A percentile compares a stretch with the other conserved stretches of the same genome.
Evolutionary conservation across 805 yeast genomes (phyloP).

Genomic region (Candida silvatica): DNA sequence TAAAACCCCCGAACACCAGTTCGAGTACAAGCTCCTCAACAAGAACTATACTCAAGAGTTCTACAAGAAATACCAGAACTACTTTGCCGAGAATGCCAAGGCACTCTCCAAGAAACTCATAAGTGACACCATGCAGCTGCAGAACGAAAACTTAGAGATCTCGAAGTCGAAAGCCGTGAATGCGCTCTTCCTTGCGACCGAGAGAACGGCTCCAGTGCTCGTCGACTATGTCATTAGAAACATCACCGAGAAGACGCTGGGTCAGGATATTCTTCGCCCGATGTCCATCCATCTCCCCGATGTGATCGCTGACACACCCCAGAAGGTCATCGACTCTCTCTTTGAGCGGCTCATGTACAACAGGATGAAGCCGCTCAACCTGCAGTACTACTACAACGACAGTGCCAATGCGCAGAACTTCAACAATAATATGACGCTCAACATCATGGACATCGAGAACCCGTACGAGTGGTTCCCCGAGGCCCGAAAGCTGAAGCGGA

Average conservation of each 20-base stretch:
- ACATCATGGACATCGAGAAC: slow-evolving; percentile 37
- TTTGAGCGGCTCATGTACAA: slow-evolving; percentile 22
- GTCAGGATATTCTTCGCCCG: too few relatives aligned
- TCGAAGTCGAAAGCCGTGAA: too few relatives aligned
- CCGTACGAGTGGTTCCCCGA: slow-evolving; percentile 81
- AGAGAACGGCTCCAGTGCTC: too few relatives aligned
- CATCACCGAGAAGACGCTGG: too few relatives aligned
- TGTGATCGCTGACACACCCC: too few relatives aligned
- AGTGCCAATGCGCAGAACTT: slow-evolving; percentile 24
- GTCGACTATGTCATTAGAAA: too few relatives aligned
- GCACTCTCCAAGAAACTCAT: too few relatives aligned
- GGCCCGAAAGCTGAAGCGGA: slow-evolving; percentile 72
- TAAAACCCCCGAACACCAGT: too few relatives aligned
- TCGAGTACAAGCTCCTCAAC: slow-evolving; percentile 7
- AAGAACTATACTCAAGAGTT: slow-evolving; percentile 8
- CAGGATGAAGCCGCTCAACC: slow-evolving; percentile 21
- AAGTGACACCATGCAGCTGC: slow-evolving; percentile 3
- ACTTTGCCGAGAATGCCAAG: too few relatives aligned
- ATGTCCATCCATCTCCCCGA: too few relatives aligned
- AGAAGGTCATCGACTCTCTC: too few relatives aligned
- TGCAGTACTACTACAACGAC: slow-evolving; percentile 20
- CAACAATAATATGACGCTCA: slow-evolving; percentile 25
- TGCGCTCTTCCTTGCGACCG: too few relatives aligned
- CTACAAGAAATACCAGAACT: slow-evolving; percentile 1
- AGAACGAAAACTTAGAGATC: not conserved